Evolutionary conservation across 495 filamentous ascomycete species (phyloP).

Genomic region (Cladorrhinum samala): DNA sequence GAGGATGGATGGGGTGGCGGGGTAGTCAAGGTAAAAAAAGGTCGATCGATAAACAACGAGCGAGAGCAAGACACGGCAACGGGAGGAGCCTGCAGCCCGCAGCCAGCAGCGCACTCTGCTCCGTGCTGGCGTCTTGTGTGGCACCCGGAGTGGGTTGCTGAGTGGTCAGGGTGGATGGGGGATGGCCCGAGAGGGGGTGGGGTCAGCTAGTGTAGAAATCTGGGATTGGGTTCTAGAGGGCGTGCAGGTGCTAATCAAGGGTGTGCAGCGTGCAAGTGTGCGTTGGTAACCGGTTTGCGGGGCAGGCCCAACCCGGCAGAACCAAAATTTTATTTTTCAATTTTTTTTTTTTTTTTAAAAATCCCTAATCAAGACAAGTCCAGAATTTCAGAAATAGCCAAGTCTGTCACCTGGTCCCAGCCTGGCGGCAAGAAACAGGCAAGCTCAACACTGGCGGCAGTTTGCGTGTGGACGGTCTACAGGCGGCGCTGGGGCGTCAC

Average conservation of each 20-base stretch:
- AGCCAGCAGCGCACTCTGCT: conserved; percentile 2
- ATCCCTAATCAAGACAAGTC: not conserved
- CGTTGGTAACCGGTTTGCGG: conserved; percentile 2
- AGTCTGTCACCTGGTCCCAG: not conserved
- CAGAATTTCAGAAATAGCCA: not conserved
- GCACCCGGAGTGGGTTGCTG: not conserved
- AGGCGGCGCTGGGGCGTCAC: not conserved
- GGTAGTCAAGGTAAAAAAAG: conserved; percentile 4
- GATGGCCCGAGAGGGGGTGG: not conserved
- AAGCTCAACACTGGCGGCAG: conserved; percentile 4
- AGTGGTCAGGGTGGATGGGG: not conserved
- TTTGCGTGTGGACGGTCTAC: not conserved
- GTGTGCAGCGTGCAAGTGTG: not conserved
- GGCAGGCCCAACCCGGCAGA: not conserved
- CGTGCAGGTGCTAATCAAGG: not conserved
- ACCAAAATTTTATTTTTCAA: not conserved
- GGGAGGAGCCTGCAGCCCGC: not conserved
- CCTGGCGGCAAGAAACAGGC: not conserved
- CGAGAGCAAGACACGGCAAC: conserved; percentile 3
- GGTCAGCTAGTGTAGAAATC: too few species aligned
- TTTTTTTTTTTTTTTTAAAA: too few species aligned
- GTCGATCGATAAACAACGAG: too few species aligned
- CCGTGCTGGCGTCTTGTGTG: not conserved
- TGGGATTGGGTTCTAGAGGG: too few species aligned
- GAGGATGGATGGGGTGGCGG: not conserved